Evolutionary conservation across 805 yeast genomes (phyloP).

Genomic region (Suhomyces emberorum): DNA sequence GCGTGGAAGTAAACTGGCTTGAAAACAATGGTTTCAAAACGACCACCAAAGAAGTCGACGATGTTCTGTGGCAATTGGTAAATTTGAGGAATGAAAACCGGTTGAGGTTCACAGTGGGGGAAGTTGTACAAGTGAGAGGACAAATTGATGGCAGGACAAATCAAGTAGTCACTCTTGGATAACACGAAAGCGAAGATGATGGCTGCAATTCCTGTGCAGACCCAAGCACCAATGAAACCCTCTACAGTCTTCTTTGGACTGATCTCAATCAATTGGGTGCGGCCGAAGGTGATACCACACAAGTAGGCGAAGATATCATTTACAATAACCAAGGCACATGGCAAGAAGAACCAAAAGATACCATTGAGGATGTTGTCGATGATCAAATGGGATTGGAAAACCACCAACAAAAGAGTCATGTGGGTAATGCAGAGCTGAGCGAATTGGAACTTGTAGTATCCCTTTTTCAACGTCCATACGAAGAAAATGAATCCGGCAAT

Average conservation of each 20-base stretch:
- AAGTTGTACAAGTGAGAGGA: slow-evolving; percentile 60
- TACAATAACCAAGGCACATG: slow-evolving; percentile 86
- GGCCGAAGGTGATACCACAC: slow-evolving; percentile 96
- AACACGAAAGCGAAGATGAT: slow-evolving; percentile 62
- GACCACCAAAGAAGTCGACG: slow-evolving; percentile 39
- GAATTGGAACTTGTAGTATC: slow-evolving; percentile 87
- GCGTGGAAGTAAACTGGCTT: slow-evolving; percentile 93
- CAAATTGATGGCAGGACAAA: slow-evolving; percentile 78
- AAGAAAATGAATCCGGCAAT: slow-evolving; percentile 86
- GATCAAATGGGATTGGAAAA: slow-evolving; percentile 90
- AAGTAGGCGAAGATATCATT: slow-evolving; percentile 96
- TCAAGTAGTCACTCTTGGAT: slow-evolving; percentile 67
- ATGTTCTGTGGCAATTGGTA: slow-evolving; percentile 71
- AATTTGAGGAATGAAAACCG: slow-evolving; percentile 81
- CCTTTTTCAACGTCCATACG: slow-evolving; percentile 84
- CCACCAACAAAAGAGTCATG: slow-evolving; percentile 86
- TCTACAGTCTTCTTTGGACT: slow-evolving; percentile 98
- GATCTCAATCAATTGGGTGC: slow-evolving; percentile 85
- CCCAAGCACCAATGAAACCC: slow-evolving; percentile 97
- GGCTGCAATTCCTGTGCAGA: slow-evolving; percentile 79
- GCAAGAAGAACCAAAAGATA: slow-evolving; percentile 89
- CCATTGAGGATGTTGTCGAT: slow-evolving; percentile 88
- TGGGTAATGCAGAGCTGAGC: slow-evolving; percentile 92
- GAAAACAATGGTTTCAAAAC: slow-evolving; percentile 50
- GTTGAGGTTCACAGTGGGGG: slow-evolving; percentile 76